Conservation (phyloP, 2,329 filamentous ascomycete species). For the Emergomyces africanus region DNA sequence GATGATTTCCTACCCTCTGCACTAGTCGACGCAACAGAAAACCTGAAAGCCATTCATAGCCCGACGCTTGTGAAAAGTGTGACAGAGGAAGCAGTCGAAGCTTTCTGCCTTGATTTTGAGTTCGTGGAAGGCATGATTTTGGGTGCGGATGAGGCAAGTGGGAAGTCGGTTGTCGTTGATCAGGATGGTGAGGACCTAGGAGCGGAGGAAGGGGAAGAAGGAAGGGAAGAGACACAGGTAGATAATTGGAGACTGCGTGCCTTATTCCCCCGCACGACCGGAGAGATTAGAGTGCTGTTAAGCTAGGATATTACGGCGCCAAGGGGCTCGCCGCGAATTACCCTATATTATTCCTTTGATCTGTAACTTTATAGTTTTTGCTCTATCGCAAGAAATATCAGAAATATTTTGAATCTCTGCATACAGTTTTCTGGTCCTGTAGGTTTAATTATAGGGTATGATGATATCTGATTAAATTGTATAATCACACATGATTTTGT, state of each 20-base stretch:
- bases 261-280: conserved; percentile 50
- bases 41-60: conserved; percentile 61
- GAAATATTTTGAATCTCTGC: background rate
- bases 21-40: conserved; percentile 79
- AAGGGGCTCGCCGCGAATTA: background rate
- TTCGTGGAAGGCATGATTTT: conserved; percentile 50
- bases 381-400: background rate
- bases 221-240: conserved; percentile 21
- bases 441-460: background rate
- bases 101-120: conserved; percentile 78
- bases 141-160: conserved; percentile 41
- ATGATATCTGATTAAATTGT: background rate
- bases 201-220: conserved; percentile 19
- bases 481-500: background rate
- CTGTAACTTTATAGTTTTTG: background rate
- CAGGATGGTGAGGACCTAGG: conserved; percentile 7
- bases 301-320: conserved; percentile 31
- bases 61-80: conserved; percentile 58
- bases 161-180: conserved; percentile 21
- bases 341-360: background rate
- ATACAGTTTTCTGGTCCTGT: background rate
- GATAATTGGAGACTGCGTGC: conserved; percentile 35
- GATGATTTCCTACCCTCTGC: conserved; percentile 90
- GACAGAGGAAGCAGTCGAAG: conserved; percentile 69
- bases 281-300: conserved; percentile 50